Evolutionary conservation across 441 rosid species (phyloP).

Genomic region (Omphalea diandra): DNA sequence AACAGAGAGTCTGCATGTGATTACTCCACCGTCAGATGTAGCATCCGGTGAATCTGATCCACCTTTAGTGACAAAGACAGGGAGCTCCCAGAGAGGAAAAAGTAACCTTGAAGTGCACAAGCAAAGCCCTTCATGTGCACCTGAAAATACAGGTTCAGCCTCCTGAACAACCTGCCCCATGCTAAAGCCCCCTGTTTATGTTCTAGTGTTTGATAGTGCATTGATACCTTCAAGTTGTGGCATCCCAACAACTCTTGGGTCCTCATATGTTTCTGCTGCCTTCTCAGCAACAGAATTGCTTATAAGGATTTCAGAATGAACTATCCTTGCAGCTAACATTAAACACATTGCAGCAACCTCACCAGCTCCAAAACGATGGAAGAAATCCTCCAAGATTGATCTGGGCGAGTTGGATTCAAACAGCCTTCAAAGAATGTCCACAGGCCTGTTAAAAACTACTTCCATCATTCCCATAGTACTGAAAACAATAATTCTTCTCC

Average conservation of each 20-base stretch:
- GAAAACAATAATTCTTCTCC: slow-evolving; percentile 80
- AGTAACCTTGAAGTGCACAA: slow-evolving; percentile 89
- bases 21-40: slow-evolving; percentile 50
- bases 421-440: slow-evolving; percentile 88
- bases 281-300: slow-evolving; percentile 77
- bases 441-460: slow-evolving; percentile 90
- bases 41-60: slow-evolving; percentile 39
- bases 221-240: slow-evolving; percentile 89
- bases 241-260: slow-evolving; percentile 93
- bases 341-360: slow-evolving; percentile 99
- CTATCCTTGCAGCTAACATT: slow-evolving; percentile 87
- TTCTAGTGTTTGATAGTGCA: slow-evolving; percentile 74
- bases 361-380: slow-evolving; percentile 90
- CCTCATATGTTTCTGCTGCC: slow-evolving; percentile 98
- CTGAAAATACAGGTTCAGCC: slow-evolving; percentile 93
- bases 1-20: slow-evolving; percentile 74
- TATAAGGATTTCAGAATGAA: slow-evolving; percentile 72
- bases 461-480: slow-evolving; percentile 99
- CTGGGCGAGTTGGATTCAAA: slow-evolving; percentile 83
- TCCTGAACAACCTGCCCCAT: slow-evolving; percentile 99
- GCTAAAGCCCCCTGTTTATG: slow-evolving; percentile 89
- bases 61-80: slow-evolving; percentile 64
- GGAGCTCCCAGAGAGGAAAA: slow-evolving; percentile 93
- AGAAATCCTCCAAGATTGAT: slow-evolving; percentile 85
- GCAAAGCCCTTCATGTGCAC: slow-evolving; percentile 95